Evolutionary conservation across 225 moss, liverwort and hornwort species (phyloP), one percentile per base, ranked within the genome.

Genomic region (Rhytidiadelphus loreus): DNA sequence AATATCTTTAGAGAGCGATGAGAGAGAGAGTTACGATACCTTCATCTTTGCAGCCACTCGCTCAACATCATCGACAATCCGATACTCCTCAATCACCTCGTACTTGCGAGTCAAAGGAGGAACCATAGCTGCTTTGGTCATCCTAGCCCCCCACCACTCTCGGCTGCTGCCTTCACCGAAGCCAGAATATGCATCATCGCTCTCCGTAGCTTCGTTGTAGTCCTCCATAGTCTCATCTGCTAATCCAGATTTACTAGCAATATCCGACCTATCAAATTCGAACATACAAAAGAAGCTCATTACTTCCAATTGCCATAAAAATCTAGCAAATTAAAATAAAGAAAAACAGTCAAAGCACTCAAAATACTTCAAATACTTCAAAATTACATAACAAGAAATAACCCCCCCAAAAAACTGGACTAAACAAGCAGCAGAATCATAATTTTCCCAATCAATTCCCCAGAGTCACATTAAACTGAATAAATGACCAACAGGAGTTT

Each of bases 41-140:
- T 94, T 93, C 98, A 99, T 97, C 92, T 96, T 97, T 85, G 90
- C 72, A 81, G 91, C 92, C 77, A 97, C 96, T 88, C 94, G 94
- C 57, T 96, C 96, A 64, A 89, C 88, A 82, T 99, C 98, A 13
- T 94, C 96, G 58, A 99, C 97, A 81, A 97, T 95, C 62, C 92
- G 94, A 90, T 99, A 99, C 84, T 99, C 98, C 88, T 99, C 98
- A 56, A 97, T 96, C 35, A 99, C 96, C 80, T 92, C 94, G 75
- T 99, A 99, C 91, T 99, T 99, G 80, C 98, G 97, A 87, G 98
- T 96, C 88, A 99, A 93, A 71, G 98, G 98, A 74, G 98, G 98
- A 82, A 99, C 98, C 98, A 99, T 99, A 81, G 97, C 97, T 84
- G 97, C 97, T 92, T 99, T 99, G 61, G 98, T 99, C 98, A 99